Base-by-base conservation (phyloP, 1,139 yeast species). In the Hansenula anomala region DNA sequence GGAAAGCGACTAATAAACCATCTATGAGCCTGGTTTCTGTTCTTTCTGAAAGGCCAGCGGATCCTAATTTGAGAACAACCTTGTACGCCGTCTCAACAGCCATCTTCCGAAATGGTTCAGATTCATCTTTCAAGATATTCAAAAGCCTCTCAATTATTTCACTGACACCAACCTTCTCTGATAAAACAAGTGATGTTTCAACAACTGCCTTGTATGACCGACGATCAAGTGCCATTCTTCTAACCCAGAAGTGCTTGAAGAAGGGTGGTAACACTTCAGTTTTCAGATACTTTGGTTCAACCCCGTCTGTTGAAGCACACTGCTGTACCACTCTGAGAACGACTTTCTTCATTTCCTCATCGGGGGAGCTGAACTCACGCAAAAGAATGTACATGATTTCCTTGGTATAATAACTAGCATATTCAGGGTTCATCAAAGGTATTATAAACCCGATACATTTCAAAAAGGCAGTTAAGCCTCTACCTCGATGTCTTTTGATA, bases 351-450 rank as follows among this genome's bases (percentile, higher is more conserved):
- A 92, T 85, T 40, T 90, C 97, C 46, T 87, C 96, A 54, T 89
- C 96, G 0, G 95, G 90, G 0, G 95, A 76, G 29, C 69, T 61
- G 52, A 88, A 86, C 57, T 90, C 96, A 40, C 94, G 68, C 3
- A 79, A 58, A 12, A 89, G 66, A 16, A 88, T 71, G 19, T 64
- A 66, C 68, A 88, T 74, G 4, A 89, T 71, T 52, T 87, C 95
- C 33, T 73, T 71, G 0, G 96, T 78, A 52, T 88, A 89, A 55
- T 80, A 85, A 42, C 80, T 77, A 1, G 92, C 81, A 56, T 86
- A 82, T 45, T 88, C 96, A 14, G 80, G 79, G 40, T 78, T 82
- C 96, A 92, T 89, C 37, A 92, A 62, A 0, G 97, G 96, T 10
- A 90, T 78, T 7, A 90, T 67, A 22, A 79, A 75, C 0, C 96